These are phyloP conservation scores for Emmonsiellopsis sp. DNA, from an alignment of 2,329 filamentous ascomycete species.

Conservation along the genomic window DNA sequence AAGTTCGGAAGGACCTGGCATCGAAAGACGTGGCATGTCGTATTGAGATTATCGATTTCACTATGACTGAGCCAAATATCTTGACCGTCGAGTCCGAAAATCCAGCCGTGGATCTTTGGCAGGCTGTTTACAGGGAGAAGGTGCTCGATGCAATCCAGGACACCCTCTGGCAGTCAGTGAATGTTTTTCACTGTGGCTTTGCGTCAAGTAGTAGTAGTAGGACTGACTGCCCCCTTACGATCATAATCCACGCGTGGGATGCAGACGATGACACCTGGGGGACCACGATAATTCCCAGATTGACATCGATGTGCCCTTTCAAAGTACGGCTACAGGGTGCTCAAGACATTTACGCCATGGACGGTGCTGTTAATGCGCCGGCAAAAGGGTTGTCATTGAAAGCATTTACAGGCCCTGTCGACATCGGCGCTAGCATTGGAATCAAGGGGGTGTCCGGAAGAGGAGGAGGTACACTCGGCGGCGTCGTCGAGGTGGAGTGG, in stretches of 20 bases:
- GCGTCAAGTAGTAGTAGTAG: not conserved
- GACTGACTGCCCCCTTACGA: not conserved
- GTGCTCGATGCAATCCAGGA: not conserved
- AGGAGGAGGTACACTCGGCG: not conserved
- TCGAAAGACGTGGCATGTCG: not conserved
- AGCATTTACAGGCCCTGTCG: not conserved
- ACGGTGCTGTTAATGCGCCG: not conserved
- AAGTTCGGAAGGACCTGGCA: not conserved
- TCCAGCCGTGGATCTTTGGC: constrained; percentile 2
- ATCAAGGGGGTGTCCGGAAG: not conserved
- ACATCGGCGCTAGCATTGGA: constrained; percentile 1
- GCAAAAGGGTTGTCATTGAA: not conserved
- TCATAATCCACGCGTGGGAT: not conserved
- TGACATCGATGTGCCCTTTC: not conserved
- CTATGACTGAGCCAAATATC: not conserved
- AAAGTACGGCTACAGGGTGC: not conserved
- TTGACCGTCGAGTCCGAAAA: not conserved
- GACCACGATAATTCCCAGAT: not conserved
- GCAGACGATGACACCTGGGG: not conserved
- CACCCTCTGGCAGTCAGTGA: not conserved
- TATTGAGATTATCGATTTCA: not conserved
- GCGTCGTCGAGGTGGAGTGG: not conserved
- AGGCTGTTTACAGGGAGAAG: not conserved
- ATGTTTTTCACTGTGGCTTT: not conserved
- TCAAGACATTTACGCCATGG: not conserved